Evolutionary conservation across 140 eudicot genomes (phyloP), one percentile per base, ranked within the genome.

Genomic region (Bidens hawaiensis): DNA sequence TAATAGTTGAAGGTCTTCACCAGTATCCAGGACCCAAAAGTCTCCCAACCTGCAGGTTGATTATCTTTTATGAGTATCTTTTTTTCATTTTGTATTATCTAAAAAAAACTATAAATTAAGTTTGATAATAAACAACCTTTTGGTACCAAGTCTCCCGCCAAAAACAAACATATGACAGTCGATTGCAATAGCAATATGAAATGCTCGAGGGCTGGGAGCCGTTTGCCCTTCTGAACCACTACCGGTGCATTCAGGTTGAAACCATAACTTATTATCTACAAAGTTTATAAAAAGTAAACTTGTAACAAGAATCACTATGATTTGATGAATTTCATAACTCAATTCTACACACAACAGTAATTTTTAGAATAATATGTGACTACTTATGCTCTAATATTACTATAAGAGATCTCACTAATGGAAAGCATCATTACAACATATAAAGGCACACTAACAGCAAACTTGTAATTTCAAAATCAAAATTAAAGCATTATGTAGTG

Each of bases 141-240:
- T 85, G 70, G 80, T 75, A 70, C 94, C 91, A 58, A 82, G 88
- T 56, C 99, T 83, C 62, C 99, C 99, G 50, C 95, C 96, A 75
- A 93, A 93, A 67, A 93, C 80, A 69, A 93, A 93, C 96, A 93
- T 80, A 75, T 93, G 96, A 74, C 90, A 82, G 56, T 93, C 96
- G 26, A 87, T 88, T 65, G 95, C 75, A 41, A 93, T 89, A 56
- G 99, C 95, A 68, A 85, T 83, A 62, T 93, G 99, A 71, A 93
- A 93, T 30, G 99, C 96, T 69, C 99, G 85, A 28, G 99, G 94
- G 60, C 86, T 74, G 12, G 99, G 99, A 6, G 90, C 87, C 18
- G 72, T 83, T 68, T 93, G 82, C 30, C 94, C 99, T 18, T 93
- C 95, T 51, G 89, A 82, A 55, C 85, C 94, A 72, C 79, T 83